phyloP scores from a whole-genome alignment of 805 yeast species.

The Hanseniaspora jakobsenii region DNA sequence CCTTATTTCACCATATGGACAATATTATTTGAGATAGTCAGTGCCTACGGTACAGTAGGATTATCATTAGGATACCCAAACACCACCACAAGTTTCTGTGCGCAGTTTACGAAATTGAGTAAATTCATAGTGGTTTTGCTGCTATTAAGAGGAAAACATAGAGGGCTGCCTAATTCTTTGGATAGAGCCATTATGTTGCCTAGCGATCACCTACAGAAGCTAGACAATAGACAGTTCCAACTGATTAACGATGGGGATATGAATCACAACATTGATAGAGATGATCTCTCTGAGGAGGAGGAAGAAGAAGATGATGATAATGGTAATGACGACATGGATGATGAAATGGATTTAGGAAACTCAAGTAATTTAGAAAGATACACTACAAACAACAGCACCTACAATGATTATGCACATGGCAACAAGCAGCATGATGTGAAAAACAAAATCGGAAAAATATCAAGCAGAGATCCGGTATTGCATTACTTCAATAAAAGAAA shows the following conservation, averaged over 20 bases:
- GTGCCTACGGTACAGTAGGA: conserved; percentile 97
- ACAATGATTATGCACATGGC: no score
- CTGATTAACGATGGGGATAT: conserved; percentile 1
- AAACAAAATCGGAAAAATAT: no score
- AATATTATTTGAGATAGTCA: conserved; percentile 73
- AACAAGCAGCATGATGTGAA: no score
- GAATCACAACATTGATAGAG: neutral
- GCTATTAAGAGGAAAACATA: conserved; percentile 90
- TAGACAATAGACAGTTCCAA: conserved; percentile 31
- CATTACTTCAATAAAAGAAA: conserved; percentile 21
- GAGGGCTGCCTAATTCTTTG: conserved; percentile 86
- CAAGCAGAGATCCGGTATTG: conserved; percentile 24
- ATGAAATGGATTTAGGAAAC: conserved; percentile 11
- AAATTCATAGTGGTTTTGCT: conserved; percentile 77
- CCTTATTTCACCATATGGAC: conserved; percentile 55
- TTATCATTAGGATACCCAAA: conserved; percentile 73
- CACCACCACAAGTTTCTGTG: conserved; percentile 56
- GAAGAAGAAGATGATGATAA: conserved; percentile 3
- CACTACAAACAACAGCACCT: neutral
- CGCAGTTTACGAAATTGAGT: conserved; percentile 56
- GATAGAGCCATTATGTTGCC: conserved; percentile 91
- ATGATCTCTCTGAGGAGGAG: neutral
- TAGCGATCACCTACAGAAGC: conserved; percentile 46
- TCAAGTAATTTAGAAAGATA: neutral
- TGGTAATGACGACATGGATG: neutral